Evolutionary conservation across 306 rosid genomes (phyloP), one percentile per base, ranked within the genome.

Genomic region (Castanea mollissima): DNA sequence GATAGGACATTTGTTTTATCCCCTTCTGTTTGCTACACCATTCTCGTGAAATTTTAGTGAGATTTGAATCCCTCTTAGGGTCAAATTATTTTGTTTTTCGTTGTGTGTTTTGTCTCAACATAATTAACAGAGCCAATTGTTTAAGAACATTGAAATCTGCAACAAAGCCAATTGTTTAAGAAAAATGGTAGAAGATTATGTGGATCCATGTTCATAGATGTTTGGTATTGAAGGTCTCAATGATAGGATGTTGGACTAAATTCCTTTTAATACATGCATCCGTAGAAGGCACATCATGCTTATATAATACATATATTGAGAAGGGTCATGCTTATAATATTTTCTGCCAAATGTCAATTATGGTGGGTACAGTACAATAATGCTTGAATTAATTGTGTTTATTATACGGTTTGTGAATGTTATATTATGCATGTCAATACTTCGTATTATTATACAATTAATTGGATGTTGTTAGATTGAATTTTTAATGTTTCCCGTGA

Each of bases 351-450:
- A 77, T 76, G 84, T 80, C 88, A 89, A 91, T 87, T 78, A 81
- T 41, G 75, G 71, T 77, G 80, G 82, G 79, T 49, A 12, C 54
- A 3, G 1, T 81, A 82, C 64, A 74, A 74, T 83, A 80, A 70
- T n/a, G 31, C 63, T 80, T 79, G 77, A 76, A 71, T 85, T 71
- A 63, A 79, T 63, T 23, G 60, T 74, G 35, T 79, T 12, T 41
- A n/a, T 41, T 74, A 74, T 58, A 76, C 59, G 5, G 76, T 79
- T 78, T 71, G 56, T 73, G 67, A 74, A 76, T 81, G 81, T 41
- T 41, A 41, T 82, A 65, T 79, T 51, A 87, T 83, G 84, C 85
- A 88, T 85, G 88, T 85, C 83, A 83, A 89, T 85, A 55, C 78
- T 77, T 77, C 11, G 75, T 27, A 76, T 76, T 82, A 81, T 76